Conservation (phyloP, 108 stramenopile genomes). For the Nitzschia palea region DNA sequence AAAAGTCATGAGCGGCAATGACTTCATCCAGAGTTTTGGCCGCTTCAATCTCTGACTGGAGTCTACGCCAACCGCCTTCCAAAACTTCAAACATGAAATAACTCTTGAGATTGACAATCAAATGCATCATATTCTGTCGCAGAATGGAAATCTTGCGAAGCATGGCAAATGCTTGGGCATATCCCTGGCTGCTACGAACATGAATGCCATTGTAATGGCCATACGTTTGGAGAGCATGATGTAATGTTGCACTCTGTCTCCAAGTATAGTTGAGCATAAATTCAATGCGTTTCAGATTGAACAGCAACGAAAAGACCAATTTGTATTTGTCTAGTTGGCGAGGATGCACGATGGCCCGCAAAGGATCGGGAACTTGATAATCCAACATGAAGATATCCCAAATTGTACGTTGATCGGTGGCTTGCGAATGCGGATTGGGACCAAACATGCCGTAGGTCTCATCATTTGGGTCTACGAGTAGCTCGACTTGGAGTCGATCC, state of each 20-base stretch:
- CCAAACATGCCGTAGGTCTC: conserved; percentile 50
- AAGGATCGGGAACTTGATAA: conserved; percentile 86
- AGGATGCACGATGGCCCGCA: conserved; percentile 82
- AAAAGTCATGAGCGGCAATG: conserved; percentile 88
- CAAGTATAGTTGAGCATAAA: conserved; percentile 92
- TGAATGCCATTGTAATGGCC: conserved; percentile 54
- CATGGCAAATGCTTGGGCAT: conserved; percentile 57
- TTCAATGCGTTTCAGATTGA: conserved; percentile 91
- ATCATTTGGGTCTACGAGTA: conserved; percentile 54
- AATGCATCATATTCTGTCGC: conserved; percentile 94
- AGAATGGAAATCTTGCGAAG: conserved; percentile 89
- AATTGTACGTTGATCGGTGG: conserved; percentile 51
- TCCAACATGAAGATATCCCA: conserved; percentile 95
- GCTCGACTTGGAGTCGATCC: conserved; percentile 71
- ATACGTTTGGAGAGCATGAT: conserved; percentile 72
- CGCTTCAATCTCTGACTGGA: conserved; percentile 62
- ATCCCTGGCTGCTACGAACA: conserved; percentile 36
- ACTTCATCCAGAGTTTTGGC: conserved; percentile 88
- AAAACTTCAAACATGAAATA: conserved; percentile 99
- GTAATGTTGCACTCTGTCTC: conserved; percentile 87
- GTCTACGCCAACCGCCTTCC: conserved; percentile 89
- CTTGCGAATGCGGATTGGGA: conserved; percentile 9
- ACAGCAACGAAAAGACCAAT: conserved; percentile 87
- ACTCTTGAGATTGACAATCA: conserved; percentile 92
- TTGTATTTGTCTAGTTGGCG: conserved; percentile 76